Percentiles rank a stretch among this genome's conserved stretches.
Evolutionary conservation across 176 grass and related monocot species (phyloP).

Genomic region (Bonia amplexicaulis): DNA sequence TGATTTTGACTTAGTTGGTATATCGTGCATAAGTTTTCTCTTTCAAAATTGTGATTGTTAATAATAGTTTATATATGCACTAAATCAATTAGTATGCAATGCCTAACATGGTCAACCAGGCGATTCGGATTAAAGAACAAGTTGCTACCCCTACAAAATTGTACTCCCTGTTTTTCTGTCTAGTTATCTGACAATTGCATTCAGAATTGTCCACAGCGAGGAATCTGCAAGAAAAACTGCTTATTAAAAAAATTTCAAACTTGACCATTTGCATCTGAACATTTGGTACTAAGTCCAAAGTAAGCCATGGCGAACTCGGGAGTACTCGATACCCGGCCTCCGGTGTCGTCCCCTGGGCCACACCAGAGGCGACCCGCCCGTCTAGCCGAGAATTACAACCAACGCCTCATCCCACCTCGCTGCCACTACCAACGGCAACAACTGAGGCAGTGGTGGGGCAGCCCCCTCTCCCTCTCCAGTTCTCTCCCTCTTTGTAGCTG

Average conservation of each 20-base stretch:
- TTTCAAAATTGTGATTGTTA: too few relatives aligned
- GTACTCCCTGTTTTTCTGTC: neutral
- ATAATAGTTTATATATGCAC: neutral
- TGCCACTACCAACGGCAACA: too few relatives aligned
- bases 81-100: neutral
- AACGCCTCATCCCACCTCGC: too few relatives aligned
- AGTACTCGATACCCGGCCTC: too few relatives aligned
- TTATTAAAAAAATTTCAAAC: neutral
- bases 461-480: too few relatives aligned
- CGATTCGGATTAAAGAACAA: neutral
- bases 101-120: conserved; percentile 1
- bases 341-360: too few relatives aligned
- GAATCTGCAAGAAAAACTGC: neutral
- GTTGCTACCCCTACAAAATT: neutral
- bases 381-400: too few relatives aligned
- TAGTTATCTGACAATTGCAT: conserved; percentile 19
- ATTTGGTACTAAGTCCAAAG: neutral
- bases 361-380: too few relatives aligned
- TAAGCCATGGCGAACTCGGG: neutral
- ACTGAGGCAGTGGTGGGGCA: too few relatives aligned
- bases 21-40: too few relatives aligned
- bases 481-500: too few relatives aligned
- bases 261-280: conserved; percentile 13
- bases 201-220: neutral
- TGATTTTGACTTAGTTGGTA: too few relatives aligned